These are phyloP conservation scores for Capsicum rhomboideum DNA, from an alignment of 257 asterid genomes.

Conservation along the genomic window DNA sequence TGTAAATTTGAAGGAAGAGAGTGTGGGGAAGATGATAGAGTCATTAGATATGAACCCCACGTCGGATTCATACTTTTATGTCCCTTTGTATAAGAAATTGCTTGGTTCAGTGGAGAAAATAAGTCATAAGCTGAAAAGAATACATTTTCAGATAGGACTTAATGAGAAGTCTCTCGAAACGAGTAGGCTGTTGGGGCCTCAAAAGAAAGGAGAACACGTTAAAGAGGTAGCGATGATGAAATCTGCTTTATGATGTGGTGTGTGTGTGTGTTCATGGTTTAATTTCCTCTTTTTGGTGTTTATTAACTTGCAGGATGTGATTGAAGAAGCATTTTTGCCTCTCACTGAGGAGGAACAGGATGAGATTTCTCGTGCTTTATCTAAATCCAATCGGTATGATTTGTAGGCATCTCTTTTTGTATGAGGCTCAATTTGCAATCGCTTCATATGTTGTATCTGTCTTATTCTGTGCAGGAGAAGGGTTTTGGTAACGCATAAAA, in stretches of 20 bases:
- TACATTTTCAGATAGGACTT: constrained; percentile 26
- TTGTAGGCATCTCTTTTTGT: not conserved
- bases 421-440: not conserved
- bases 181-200: constrained; percentile 20
- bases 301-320: constrained; percentile 38
- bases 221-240: constrained; percentile 33
- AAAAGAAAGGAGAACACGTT: constrained; percentile 27
- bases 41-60: constrained; percentile 5
- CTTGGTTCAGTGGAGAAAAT: constrained; percentile 5
- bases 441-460: not conserved
- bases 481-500: constrained; percentile 51
- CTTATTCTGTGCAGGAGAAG: constrained; percentile 35
- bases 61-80: not conserved
- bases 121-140: constrained; percentile 12
- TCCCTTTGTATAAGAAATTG: constrained; percentile 27
- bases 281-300: not conserved
- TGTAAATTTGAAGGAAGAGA: constrained; percentile 21
- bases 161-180: constrained; percentile 10
- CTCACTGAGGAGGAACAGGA: constrained; percentile 54
- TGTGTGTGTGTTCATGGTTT: not conserved
- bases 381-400: constrained; percentile 41
- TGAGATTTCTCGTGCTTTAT: constrained; percentile 36
- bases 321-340: constrained; percentile 54
- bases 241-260: not conserved
- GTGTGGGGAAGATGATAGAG: constrained; percentile 18